Evolutionary conservation across 345 rosid species (phyloP).

Genomic region (Aquilaria malaccensis): DNA sequence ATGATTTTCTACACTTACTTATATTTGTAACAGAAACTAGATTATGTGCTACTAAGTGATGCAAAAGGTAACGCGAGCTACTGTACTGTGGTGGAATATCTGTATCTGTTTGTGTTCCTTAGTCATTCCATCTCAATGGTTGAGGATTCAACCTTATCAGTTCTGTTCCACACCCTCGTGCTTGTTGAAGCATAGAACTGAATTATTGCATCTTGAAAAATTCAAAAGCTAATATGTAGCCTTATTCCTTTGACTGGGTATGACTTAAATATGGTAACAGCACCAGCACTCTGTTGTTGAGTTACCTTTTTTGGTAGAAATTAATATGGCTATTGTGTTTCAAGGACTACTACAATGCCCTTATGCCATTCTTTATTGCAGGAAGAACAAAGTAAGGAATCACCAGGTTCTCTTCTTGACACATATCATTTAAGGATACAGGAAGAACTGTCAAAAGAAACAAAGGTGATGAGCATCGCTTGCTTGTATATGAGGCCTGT

Average conservation of each 20-base stretch:
- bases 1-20: neutral
- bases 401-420: slow-evolving; percentile 55
- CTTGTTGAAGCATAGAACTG: too few relatives aligned
- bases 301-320: neutral
- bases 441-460: slow-evolving; percentile 27
- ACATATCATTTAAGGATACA: slow-evolving; percentile 58
- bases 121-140: too few relatives aligned
- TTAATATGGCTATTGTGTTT: neutral
- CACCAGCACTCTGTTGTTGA: neutral
- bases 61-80: neutral
- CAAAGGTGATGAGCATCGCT: slow-evolving; percentile 31
- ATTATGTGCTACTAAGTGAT: neutral
- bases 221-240: neutral
- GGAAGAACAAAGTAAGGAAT: slow-evolving; percentile 29
- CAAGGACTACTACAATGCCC: neutral
- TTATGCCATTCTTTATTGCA: slow-evolving; percentile 19
- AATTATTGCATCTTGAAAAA: neutral
- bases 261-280: neutral
- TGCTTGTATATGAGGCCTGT: slow-evolving; percentile 5
- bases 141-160: too few relatives aligned
- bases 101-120: neutral
- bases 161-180: too few relatives aligned
- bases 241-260: neutral
- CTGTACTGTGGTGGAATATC: neutral
- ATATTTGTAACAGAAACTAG: neutral